Base-by-base conservation (phyloP, 1,139 yeast genomes). In the Geotrichum aggregatum region DNA sequence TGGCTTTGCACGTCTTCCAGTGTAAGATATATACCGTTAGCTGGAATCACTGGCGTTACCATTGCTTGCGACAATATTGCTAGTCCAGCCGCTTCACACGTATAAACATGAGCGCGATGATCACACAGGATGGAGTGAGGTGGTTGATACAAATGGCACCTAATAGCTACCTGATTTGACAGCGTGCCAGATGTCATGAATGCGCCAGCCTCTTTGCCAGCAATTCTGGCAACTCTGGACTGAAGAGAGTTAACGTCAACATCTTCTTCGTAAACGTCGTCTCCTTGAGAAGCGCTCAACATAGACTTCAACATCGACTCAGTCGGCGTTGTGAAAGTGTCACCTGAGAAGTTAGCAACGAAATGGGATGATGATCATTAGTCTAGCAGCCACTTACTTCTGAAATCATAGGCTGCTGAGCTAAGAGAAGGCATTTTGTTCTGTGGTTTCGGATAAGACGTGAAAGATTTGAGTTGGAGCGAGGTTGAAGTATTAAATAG, bases 321-420 rank as follows among this genome's bases (percentile, higher is more conserved):
- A 2, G 96, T 84, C 35, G 97, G 98, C 11, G 88, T 87, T 10
- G 97, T 91, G 78, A 91, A 89, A 1, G 97, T 91, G 67, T 91
- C 98, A 66, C 92, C 63, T 66, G 55, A 30, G 16, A 11, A 21
- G 41, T 31, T 10, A 21, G 43, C 30, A 21, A 5, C 5, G 33
- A 13, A 11, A 14, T 44, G 14, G n/a, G n/a, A n/a, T n/a, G n/a
- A n/a, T n/a, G n/a, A n/a, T n/a, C n/a, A n/a, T n/a, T n/a, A n/a
- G n/a, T n/a, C n/a, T n/a, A n/a, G n/a, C 18, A 44, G 13, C 8
- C 6, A 54, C 62, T 8, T 54, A 59, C 64, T 60, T 52, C 62
- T 54, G 50, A 61, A 62, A 24, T 62, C 66, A 38, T 44, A 67
- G 63, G 63, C 51, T 11, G 63, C 52, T 13, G 45, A 24, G 24